Evolutionary conservation across 495 filamentous ascomycete genomes (phyloP).

Genomic region (Pyronema domesticum): DNA sequence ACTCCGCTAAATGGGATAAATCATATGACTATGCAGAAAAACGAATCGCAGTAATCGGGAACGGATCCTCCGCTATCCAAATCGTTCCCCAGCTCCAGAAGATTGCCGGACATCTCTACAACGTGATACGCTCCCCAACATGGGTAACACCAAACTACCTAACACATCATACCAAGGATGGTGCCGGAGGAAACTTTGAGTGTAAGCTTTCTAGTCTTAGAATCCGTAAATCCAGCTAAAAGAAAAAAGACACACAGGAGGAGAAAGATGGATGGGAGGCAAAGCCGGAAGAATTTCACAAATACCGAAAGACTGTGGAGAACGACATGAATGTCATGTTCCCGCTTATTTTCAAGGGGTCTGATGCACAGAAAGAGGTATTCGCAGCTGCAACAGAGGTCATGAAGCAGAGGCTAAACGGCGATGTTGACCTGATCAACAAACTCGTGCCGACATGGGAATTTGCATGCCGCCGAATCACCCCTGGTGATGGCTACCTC

Average conservation of each 20-base stretch:
- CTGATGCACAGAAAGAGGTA: neutral
- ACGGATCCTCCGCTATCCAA: constrained; percentile 39
- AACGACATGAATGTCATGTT: neutral
- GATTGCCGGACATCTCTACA: constrained; percentile 32
- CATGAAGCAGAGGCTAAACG: neutral
- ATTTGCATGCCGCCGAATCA: constrained; percentile 50
- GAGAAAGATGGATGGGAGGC: no score
- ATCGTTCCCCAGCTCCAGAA: constrained; percentile 44
- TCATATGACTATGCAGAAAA: constrained; percentile 38
- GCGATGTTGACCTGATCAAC: constrained; percentile 23
- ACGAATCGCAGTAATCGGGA: constrained; percentile 43
- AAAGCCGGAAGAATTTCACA: neutral
- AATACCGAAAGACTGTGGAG: neutral
- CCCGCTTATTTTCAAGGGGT: neutral
- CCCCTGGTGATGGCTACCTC: constrained; percentile 54
- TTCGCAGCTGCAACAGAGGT: neutral
- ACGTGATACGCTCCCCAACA: constrained; percentile 48
- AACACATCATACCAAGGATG: neutral
- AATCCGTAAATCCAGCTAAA: neutral
- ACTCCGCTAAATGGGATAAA: constrained; percentile 43
- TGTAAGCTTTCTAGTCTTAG: no score
- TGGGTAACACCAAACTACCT: constrained; percentile 43
- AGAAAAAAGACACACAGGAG: neutral
- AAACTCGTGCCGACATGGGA: constrained; percentile 46
- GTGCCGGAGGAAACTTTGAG: neutral